Evolutionary conservation across 164 flowering plant genomes (phyloP).

Genomic region (Umbilicus rupestris): DNA sequence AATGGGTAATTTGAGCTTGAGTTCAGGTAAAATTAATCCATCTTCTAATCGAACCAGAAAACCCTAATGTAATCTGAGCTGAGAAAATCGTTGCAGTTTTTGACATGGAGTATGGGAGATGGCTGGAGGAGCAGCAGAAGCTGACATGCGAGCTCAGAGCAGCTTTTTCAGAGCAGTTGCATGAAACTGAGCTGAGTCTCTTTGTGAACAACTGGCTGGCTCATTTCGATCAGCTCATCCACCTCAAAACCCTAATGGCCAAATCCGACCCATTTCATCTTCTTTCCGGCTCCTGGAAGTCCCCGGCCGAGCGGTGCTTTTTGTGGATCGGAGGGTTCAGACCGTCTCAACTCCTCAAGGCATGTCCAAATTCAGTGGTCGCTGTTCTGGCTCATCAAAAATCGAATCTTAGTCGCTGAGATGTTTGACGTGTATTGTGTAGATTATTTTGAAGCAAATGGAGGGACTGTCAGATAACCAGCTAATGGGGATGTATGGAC

Average conservation of each 20-base stretch:
- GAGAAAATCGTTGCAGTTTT: constrained; percentile 3
- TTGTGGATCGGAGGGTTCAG: constrained; percentile 19
- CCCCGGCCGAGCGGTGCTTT: constrained; percentile 17
- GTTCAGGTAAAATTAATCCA: neutral
- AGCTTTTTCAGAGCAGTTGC: constrained; percentile 10
- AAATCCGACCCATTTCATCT: constrained; percentile 15
- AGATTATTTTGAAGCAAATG: constrained; percentile 10
- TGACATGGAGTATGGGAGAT: constrained; percentile 17
- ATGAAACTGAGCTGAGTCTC: constrained; percentile 14
- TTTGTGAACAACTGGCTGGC: constrained; percentile 12
- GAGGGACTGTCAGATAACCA: constrained; percentile 11
- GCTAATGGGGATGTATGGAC: neutral
- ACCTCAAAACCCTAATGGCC: constrained; percentile 11
- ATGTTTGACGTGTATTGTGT: neutral
- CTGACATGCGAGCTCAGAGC: constrained; percentile 12
- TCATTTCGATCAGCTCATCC: constrained; percentile 13
- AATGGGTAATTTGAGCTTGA: neutral
- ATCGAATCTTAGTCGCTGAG: too few species aligned
- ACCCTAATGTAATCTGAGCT: too few species aligned
- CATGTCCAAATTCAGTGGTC: too few species aligned
- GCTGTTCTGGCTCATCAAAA: too few species aligned
- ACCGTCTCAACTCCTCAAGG: constrained; percentile 18
- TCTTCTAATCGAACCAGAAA: too few species aligned
- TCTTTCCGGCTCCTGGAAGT: constrained; percentile 15
- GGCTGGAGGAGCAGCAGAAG: constrained; percentile 17